These are phyloP conservation scores for Starmerella floricola DNA, from an alignment of 805 yeast genomes.

Conservation along the genomic window DNA sequence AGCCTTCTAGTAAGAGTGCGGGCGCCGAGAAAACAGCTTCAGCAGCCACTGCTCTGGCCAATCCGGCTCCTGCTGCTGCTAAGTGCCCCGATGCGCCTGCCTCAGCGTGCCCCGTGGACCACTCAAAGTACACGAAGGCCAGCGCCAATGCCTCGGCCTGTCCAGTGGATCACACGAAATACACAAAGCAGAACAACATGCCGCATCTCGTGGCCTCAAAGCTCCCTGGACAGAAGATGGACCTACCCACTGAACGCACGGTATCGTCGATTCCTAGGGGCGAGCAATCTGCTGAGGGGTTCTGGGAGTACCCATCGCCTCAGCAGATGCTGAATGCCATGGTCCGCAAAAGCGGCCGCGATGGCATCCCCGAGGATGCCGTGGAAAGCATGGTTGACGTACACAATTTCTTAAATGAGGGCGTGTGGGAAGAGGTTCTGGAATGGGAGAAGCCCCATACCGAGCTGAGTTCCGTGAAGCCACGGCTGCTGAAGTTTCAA, in stretches of 20 bases:
- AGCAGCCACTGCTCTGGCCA: too few relatives aligned
- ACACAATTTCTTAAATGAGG: slow-evolving; percentile 91
- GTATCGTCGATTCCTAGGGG: slow-evolving; percentile 83
- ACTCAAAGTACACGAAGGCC: too few relatives aligned
- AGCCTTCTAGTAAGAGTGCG: too few relatives aligned
- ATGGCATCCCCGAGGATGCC: slow-evolving; percentile 80
- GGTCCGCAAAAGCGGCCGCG: slow-evolving; percentile 74
- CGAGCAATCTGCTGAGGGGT: slow-evolving; percentile 45
- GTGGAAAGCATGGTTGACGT: slow-evolving; percentile 95
- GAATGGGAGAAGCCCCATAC: slow-evolving; percentile 80
- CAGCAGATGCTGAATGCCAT: slow-evolving; percentile 98
- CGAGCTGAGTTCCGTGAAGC: slow-evolving; percentile 41
- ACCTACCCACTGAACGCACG: slow-evolving; percentile 73
- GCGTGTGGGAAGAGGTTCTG: slow-evolving; percentile 91
- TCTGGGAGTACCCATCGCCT: slow-evolving; percentile 98
- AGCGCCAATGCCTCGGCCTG: not conserved
- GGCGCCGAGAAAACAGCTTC: too few relatives aligned
- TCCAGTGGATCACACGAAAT: slow-evolving; percentile 26
- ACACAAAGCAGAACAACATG: slow-evolving; percentile 84
- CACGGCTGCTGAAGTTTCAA: slow-evolving; percentile 72
- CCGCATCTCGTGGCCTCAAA: slow-evolving; percentile 58
- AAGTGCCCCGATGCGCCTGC: not conserved
- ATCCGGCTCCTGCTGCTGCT: not conserved
- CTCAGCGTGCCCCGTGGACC: slow-evolving; percentile 24
- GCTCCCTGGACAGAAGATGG: slow-evolving; percentile 69